Evolutionary conservation across 2,329 filamentous ascomycete genomes (phyloP).

Genomic region (Arthrobotrys pseudoclavata): DNA sequence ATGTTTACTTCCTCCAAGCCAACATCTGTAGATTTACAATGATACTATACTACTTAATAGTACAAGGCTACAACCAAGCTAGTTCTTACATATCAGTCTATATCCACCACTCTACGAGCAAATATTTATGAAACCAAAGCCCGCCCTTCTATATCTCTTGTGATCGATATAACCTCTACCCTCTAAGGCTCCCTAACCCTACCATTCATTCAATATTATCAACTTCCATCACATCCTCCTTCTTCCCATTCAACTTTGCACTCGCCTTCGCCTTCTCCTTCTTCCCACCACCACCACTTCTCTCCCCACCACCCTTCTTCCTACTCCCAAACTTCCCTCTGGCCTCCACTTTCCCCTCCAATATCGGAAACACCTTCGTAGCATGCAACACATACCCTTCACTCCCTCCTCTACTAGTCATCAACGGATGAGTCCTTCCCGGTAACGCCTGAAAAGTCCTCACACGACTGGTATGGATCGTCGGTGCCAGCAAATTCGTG

Average conservation of each 20-base stretch:
- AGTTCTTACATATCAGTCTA: neutral
- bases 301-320: constrained; percentile 31
- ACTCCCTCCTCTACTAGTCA: constrained; percentile 87
- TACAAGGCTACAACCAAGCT: neutral
- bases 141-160: neutral
- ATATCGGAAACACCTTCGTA: constrained; percentile 79
- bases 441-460: constrained; percentile 92
- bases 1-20: neutral
- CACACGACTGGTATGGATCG: constrained; percentile 83
- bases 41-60: neutral
- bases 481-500: constrained; percentile 81
- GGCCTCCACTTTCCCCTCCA: constrained; percentile 83
- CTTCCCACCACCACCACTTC: neutral
- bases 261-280: neutral
- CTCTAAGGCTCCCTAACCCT: neutral
- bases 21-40: neutral
- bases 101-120: neutral
- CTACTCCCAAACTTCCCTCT: constrained; percentile 71
- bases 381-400: constrained; percentile 93
- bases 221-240: constrained; percentile 23
- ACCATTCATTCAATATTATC: constrained; percentile 5
- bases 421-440: constrained; percentile 90
- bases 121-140: neutral
- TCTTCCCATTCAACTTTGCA: constrained; percentile 19
- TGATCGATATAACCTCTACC: neutral